Base-by-base conservation (phyloP, 768 basidiomycete species). In the Tylopilus sp. region DNA sequence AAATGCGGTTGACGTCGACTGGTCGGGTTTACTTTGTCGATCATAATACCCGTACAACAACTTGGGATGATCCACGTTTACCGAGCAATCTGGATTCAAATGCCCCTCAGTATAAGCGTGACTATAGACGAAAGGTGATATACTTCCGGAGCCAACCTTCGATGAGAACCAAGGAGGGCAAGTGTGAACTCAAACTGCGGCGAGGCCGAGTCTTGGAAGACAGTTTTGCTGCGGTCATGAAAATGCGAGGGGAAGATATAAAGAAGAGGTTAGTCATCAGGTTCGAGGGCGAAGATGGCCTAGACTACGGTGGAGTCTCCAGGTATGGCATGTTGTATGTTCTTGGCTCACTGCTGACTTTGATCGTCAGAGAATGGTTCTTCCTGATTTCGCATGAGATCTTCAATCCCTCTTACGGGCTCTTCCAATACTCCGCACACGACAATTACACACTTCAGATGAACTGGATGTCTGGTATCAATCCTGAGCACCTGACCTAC, bases 21-120 rank as follows among this genome's bases (percentile, higher is more conserved):
- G 80, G 81, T 9, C 79, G 92, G 30, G 86, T 95, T 17, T 96
- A 96, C 72, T 96, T 93, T 60, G 92, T 95, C 14, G 93, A 95
- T 66, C 93, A 96, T 71, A 94, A 87, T 57, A 88, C 86, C 34
- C 80, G 87, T 48, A 92, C 92, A 17, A 95, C 93, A 16, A 83
- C 89, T 7, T 95, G 92, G 93, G 93, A 95, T 65, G 93, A 96
- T 68, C 93, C 92, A 19, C 82, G 93, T 46, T 70, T 94, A 48
- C 92, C 93, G 0, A 85, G 83, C 1, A 81, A 85, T 55, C 75
- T 93, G 44, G 91, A 93, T 63, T 85, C 88, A 58, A 90, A 85
- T 71, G 91, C 91, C 4, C 93, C 92, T n/a, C 92, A 95, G 71
- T 95, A 94, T 72, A 94, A 95, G 72, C 86, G 91, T 56, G 92